Evolutionary conservation across 768 basidiomycete species (phyloP), one percentile per base, ranked within the genome.

Genomic region (Termitomyces sp.): DNA sequence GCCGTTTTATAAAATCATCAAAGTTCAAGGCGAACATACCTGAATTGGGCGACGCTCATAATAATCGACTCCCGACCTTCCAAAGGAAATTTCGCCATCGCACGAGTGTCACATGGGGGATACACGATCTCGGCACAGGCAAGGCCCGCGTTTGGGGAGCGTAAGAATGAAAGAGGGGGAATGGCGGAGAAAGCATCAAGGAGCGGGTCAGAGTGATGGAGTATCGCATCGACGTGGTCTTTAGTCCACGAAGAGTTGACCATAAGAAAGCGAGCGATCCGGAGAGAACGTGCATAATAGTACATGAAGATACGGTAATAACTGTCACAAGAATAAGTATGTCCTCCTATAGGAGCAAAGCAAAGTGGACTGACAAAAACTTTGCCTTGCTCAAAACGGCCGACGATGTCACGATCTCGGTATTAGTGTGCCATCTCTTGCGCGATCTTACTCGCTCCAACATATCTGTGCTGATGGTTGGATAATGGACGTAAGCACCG

Each of bases 161-260:
- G 62, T 46, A 76, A 46, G n/a, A 71, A 65, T n/a, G 76, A 10
- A 4, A 78, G 56, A 13, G 84, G 68, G 1, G 82, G 79, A 1
- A 77, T 62, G 20, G 76, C 42, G 49, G 84, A 81, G 3, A 82
- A 53, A 59, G 73, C 57, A 37, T 80, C 79, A 43, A 89, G 69
- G 20, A 79, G 59, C 13, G 69, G 54, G 60, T 89, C 85, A 9
- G 76, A 74, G 49, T 85, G 76, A 14, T 73, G 74, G 20, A 97
- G 75, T 49, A 97, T 86, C 1, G 83, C 76, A 62, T 90, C 80
- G 60, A 98, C 76, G 65, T 98, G 97, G 42, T 79, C 79, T 64
- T 87, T 85, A 2, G 96, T 98, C 96, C 97, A 98, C 0, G 90
- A 86, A 4, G 94, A 97, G 71, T 98, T 98, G 64, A 91, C 94